These are phyloP conservation scores for Pseudozyma tsukubaensis DNA, from an alignment of 1,284 basidiomycete genomes.

Conservation along the genomic window DNA sequence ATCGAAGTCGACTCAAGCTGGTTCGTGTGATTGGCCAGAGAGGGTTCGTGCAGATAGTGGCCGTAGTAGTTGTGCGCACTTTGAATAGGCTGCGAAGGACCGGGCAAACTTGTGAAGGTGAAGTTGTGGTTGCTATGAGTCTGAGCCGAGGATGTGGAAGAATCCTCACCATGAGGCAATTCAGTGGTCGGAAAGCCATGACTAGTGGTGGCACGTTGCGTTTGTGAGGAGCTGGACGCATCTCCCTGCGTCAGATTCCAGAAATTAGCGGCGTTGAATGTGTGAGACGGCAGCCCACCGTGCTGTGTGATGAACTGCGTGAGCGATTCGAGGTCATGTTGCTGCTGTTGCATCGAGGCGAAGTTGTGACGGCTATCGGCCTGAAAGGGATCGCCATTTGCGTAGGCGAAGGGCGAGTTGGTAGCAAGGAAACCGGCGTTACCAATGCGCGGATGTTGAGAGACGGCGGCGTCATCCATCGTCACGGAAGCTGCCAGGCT, in stretches of 20 bases:
- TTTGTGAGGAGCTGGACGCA: constrained; percentile 1
- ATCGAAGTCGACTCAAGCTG: constrained; percentile 18
- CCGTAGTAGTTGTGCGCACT: constrained; percentile 27
- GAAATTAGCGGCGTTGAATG: not conserved
- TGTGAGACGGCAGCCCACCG: not conserved
- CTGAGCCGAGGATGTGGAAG: constrained; percentile 15
- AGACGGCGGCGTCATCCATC: constrained; percentile 6
- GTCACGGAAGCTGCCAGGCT: not conserved
- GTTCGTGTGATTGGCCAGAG: not conserved
- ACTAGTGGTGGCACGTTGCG: not conserved
- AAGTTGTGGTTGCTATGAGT: constrained; percentile 10
- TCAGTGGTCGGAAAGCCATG: constrained; percentile 14
- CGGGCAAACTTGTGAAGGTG: constrained; percentile 17
- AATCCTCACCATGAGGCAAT: not conserved
- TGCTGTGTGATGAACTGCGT: not conserved
- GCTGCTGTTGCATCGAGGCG: constrained; percentile 3
- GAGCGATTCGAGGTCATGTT: not conserved
- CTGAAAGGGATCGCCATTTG: not conserved
- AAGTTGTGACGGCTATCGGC: not conserved
- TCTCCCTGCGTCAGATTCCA: constrained; percentile 7
- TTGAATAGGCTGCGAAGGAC: constrained; percentile 8
- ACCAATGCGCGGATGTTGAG: constrained; percentile 10
- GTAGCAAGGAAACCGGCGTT: constrained; percentile 3
- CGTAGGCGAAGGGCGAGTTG: not conserved
- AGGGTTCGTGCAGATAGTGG: constrained; percentile 26